Conservation (phyloP, 305 asterid genomes). For the Rubia balearica region DNA sequence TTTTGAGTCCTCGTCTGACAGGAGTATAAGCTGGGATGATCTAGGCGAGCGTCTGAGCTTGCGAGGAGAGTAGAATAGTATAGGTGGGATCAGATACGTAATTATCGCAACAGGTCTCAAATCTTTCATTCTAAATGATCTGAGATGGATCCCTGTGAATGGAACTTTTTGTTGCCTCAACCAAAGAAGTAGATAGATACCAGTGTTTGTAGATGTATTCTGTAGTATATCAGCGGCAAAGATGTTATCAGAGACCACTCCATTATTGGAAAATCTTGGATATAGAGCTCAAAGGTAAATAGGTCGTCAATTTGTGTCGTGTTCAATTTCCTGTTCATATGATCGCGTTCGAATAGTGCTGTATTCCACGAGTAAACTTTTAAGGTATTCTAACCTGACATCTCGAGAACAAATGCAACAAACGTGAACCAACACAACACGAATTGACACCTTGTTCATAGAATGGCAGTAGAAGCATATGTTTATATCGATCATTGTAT, state of each 20-base stretch:
- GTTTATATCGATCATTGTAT: neutral
- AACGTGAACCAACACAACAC: neutral
- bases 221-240: neutral
- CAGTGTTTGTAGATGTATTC: neutral
- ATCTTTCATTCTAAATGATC: conserved; percentile 21
- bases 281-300: neutral
- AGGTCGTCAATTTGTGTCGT: neutral
- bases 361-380: neutral
- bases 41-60: conserved; percentile 19
- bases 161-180: neutral
- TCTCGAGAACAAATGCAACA: neutral
- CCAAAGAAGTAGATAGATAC: conserved; percentile 3
- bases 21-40: conserved; percentile 24
- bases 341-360: neutral
- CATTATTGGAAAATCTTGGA: neutral
- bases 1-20: conserved; percentile 16
- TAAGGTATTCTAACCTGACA: no score
- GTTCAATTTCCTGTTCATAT: neutral
- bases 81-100: conserved; percentile 12
- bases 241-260: neutral
- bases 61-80: conserved; percentile 7
- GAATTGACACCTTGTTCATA: neutral
- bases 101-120: conserved; percentile 17
- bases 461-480: neutral
- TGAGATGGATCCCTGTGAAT: no score